Conservation (phyloP, 768 basidiomycete genomes). For the Sporobolomyces roseus region DNA sequence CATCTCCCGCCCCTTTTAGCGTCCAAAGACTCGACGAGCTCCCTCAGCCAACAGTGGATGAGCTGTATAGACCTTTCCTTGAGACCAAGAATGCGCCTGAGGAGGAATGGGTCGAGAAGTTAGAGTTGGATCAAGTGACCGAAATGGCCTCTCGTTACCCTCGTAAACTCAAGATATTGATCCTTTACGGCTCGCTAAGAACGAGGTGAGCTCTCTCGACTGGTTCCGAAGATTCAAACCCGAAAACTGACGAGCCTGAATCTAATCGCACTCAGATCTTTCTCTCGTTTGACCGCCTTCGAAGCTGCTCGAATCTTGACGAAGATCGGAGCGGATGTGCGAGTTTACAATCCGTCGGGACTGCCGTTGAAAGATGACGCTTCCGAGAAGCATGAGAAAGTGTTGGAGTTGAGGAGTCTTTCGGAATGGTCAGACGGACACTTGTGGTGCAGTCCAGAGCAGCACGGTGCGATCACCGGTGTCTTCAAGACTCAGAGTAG, state of each 20-base stretch:
- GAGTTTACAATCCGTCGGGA: constrained; percentile 46
- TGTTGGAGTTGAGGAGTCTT: constrained; percentile 45
- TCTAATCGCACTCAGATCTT: constrained; percentile 44
- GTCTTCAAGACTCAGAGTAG: constrained; percentile 50
- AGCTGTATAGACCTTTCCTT: constrained; percentile 17
- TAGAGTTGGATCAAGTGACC: constrained; percentile 45
- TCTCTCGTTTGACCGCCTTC: constrained; percentile 48
- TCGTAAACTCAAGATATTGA: constrained; percentile 42
- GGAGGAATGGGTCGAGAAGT: constrained; percentile 45
- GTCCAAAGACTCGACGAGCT: too few relatives aligned
- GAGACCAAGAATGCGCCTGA: constrained; percentile 15
- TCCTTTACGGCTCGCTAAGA: constrained; percentile 48
- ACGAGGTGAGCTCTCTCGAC: constrained; percentile 41
- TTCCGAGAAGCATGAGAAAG: constrained; percentile 44
- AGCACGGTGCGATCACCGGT: constrained; percentile 49
- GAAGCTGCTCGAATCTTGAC: constrained; percentile 48
- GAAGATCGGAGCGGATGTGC: constrained; percentile 46
- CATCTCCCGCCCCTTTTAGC: too few relatives aligned
- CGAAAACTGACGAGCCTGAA: not conserved
- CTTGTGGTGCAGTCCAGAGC: constrained; percentile 46
- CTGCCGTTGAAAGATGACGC: constrained; percentile 46
- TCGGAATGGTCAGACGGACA: constrained; percentile 44
- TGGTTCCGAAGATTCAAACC: not conserved
- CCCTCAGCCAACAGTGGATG: not conserved
- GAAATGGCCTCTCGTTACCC: constrained; percentile 16